A percentile compares a stretch with the other conserved stretches of the same genome.
These are phyloP conservation scores for Mallotus japonicus DNA, from an alignment of 441 rosid genomes.

Conservation along the genomic window DNA sequence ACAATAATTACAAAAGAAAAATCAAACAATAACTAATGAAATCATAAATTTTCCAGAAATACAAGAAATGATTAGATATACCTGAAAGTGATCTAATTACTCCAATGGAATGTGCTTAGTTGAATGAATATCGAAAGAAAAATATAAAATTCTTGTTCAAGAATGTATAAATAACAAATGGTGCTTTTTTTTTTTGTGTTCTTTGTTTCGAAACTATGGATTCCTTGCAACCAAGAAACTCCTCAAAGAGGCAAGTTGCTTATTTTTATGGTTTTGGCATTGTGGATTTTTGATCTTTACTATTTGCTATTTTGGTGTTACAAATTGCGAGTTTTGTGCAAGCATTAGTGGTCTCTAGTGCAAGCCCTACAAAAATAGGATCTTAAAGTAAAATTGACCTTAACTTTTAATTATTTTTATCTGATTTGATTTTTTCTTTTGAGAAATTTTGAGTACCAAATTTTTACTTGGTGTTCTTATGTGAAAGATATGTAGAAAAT, in stretches of 20 bases:
- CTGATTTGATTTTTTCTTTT: not conserved
- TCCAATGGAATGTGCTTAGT: constrained; percentile 1
- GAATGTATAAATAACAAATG: not conserved
- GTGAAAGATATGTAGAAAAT: too few species aligned
- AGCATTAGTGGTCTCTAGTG: not conserved
- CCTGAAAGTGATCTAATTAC: constrained; percentile 1
- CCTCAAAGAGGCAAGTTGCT: too few species aligned
- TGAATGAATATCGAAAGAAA: not conserved
- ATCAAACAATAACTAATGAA: too few species aligned
- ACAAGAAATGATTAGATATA: not conserved
- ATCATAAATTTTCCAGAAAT: too few species aligned
- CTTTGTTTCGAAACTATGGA: not conserved
- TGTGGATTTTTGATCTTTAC: not conserved
- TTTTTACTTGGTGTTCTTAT: too few species aligned
- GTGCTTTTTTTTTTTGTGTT: not conserved
- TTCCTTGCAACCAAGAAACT: not conserved
- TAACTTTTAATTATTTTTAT: not conserved
- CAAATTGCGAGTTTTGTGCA: constrained; percentile 9
- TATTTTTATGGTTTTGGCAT: not conserved
- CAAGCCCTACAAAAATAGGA: not conserved
- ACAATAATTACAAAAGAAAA: too few species aligned
- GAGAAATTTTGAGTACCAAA: too few species aligned
- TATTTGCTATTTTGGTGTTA: constrained; percentile 2
- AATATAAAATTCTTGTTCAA: not conserved
- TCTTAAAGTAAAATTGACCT: not conserved